Conservation (phyloP, 2,329 filamentous ascomycete species). For the Trichophyton mentagrophytes region DNA sequence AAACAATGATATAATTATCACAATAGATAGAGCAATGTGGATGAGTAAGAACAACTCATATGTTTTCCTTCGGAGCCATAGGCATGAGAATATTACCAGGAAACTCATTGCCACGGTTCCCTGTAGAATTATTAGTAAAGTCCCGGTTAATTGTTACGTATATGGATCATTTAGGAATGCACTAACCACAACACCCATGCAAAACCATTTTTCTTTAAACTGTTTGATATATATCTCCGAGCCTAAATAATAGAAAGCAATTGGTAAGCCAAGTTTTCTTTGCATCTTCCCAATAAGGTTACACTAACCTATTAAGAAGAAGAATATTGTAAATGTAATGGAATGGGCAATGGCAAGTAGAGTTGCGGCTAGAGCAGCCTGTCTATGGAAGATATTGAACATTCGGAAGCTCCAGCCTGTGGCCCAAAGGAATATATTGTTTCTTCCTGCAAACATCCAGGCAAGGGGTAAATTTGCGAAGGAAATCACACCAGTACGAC, state of each 20-base stretch:
- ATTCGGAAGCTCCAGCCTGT: constrained; percentile 58
- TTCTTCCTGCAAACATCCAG: constrained; percentile 55
- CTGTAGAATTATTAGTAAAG: constrained; percentile 8
- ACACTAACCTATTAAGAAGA: background rate
- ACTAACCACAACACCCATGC: constrained; percentile 18
- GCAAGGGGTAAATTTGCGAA: constrained; percentile 52
- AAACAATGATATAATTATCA: constrained; percentile 33
- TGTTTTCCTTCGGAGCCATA: constrained; percentile 31
- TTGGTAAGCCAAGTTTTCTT: background rate
- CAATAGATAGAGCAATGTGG: constrained; percentile 26
- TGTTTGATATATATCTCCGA: background rate
- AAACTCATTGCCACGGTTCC: constrained; percentile 25
- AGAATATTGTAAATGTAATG: constrained; percentile 41
- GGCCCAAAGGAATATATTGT: constrained; percentile 52
- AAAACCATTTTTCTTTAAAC: constrained; percentile 10
- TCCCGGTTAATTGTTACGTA: background rate
- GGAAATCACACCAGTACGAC: constrained; percentile 51
- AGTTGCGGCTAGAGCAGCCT: constrained; percentile 50
- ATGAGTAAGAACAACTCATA: constrained; percentile 33
- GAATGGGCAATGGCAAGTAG: constrained; percentile 52
- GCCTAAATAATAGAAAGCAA: background rate
- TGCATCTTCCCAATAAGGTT: background rate
- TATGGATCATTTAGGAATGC: background rate
- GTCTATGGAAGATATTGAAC: constrained; percentile 56
- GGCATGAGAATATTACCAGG: constrained; percentile 30